Evolutionary conservation across 2,329 filamentous ascomycete species (phyloP).

Genomic region (Teratosphaeria pseudoeucalypti): DNA sequence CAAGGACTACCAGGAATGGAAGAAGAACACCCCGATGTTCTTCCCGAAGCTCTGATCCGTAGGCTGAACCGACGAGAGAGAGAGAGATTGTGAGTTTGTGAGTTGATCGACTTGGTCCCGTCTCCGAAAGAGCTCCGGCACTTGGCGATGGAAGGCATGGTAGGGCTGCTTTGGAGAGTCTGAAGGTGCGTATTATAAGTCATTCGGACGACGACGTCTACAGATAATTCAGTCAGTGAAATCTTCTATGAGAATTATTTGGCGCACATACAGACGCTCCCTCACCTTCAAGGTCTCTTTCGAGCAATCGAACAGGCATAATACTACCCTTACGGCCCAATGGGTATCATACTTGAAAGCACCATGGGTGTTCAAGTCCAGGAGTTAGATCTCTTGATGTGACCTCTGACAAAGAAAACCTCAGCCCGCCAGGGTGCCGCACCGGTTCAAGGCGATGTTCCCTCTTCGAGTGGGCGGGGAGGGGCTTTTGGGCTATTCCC

Average conservation of each 20-base stretch:
- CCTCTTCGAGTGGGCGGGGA: neutral
- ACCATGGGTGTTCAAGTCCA: neutral
- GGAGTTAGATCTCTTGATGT: neutral
- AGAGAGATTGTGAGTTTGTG: too few relatives aligned
- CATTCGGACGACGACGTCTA: too few relatives aligned
- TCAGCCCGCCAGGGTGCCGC: neutral
- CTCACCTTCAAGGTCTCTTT: too few relatives aligned
- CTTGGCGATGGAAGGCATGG: neutral
- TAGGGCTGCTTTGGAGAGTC: too few relatives aligned
- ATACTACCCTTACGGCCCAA: neutral
- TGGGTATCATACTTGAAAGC: neutral
- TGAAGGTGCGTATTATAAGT: too few relatives aligned
- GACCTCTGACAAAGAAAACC: neutral
- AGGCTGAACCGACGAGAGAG: neutral
- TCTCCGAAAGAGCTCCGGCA: neutral
- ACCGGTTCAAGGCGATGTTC: neutral
- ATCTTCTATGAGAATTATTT: too few relatives aligned
- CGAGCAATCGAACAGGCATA: neutral
- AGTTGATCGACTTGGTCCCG: neutral
- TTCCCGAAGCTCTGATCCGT: conserved; percentile 47
- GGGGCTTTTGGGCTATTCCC: neutral
- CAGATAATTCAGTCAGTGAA: too few relatives aligned
- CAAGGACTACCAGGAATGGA: conserved; percentile 59
- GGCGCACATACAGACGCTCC: too few relatives aligned
- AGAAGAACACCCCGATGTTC: conserved; percentile 54